Conservation (phyloP, 345 rosid genomes). For the Salix viminalis region DNA sequence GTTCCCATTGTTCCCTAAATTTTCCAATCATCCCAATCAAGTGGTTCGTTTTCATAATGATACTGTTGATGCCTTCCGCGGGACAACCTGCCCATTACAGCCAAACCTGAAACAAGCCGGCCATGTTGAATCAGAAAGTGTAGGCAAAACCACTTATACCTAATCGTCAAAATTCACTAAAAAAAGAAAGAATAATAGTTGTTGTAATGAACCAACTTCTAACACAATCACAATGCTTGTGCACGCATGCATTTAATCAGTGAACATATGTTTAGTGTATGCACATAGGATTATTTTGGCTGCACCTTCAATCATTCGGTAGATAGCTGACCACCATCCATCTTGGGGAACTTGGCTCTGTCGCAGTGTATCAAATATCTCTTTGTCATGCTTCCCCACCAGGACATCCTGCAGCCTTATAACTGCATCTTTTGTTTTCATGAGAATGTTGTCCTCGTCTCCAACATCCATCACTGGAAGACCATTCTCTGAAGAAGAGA, state of each 20-base stretch:
- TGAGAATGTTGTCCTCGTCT: conserved; percentile 55
- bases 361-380: conserved; percentile 48
- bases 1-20: conserved; percentile 17
- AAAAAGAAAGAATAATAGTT: neutral
- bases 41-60: conserved; percentile 37
- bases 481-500: conserved; percentile 59
- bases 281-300: neutral
- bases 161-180: neutral
- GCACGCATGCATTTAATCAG: neutral
- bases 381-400: conserved; percentile 71
- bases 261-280: neutral
- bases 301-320: conserved; percentile 84
- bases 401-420: conserved; percentile 64
- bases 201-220: neutral
- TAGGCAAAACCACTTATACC: neutral
- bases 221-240: neutral
- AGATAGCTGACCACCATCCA: conserved; percentile 90
- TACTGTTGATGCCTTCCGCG: conserved; percentile 41
- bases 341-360: conserved; percentile 51
- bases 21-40: conserved; percentile 50
- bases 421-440: conserved; percentile 72
- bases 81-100: conserved; percentile 66
- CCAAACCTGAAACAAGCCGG: conserved; percentile 52
- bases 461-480: conserved; percentile 50
- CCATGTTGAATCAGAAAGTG: neutral